Evolutionary conservation across 306 rosid species (phyloP), one percentile per base, ranked within the genome.

Genomic region (Urtica urens): DNA sequence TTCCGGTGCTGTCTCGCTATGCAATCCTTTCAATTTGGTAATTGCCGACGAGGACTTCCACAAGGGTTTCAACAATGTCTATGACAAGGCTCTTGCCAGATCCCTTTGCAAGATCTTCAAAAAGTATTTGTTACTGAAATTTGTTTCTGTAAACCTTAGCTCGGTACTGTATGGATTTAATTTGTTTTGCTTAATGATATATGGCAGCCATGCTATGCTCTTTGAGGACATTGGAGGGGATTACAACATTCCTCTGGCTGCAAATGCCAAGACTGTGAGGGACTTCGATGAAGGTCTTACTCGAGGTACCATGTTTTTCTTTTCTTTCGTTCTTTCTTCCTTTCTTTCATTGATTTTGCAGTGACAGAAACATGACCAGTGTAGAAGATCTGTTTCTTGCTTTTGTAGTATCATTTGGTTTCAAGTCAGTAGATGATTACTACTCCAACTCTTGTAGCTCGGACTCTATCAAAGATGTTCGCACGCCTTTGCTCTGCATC

Each of bases 1-100:
- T 51, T 81, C 95, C 53, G 99, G 99, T 11, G 99, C 95, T 13
- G 99, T 90, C 34, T 90, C 99, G 10, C 46, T 90, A 76, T 90
- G 99, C 64, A 85, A 90, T 79, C 99, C 99, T 51, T 90, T 90
- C 72, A 49, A 90, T 77, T 76, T 85, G 78, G 81, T 85, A 54
- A 57, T 72, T 30, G 82, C 95, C 18, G 99, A 85, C 40, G 92
- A 85, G 76, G 92, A 84, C 46, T 85, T 90, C 58, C 95, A 55
- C 24, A 85, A 85, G 71, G 99, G 99, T 49, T 72, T 88, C 67
- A 88, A 88, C 63, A 78, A 26, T 59, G 61, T 90, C 27, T 90
- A 90, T 49, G 82, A 90, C 69, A 85, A 67, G 60, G 68, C 94
- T 64, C 99, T 90, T 26, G 63, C 99, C 18, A 57, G 54, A 23